Base-by-base conservation (phyloP, 1,284 basidiomycete species). In the Chalciporus piperatoides region DNA sequence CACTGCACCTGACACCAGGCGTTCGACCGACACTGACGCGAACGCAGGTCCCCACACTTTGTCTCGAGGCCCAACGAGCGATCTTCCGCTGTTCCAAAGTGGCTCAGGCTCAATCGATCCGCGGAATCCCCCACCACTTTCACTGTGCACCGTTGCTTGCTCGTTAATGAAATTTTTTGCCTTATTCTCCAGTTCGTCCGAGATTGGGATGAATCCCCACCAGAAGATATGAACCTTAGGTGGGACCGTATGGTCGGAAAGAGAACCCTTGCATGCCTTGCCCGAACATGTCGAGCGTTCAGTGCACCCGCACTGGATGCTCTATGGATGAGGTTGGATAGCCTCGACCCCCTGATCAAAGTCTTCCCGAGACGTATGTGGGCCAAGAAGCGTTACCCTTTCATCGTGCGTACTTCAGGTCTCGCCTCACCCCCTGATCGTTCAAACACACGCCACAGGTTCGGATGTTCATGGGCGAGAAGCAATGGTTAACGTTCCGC, bases 291-390 rank as follows among this genome's bases (percentile, higher is more conserved):
- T 28, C 61, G 54, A n/a, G 43, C 57, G 0, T 47, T 65, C 41
- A 56, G 53, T 23, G 49, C 23, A 15, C 56, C 54, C 1, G 55
- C 65, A 1, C 23, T 65, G 19, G 60, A 67, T 41, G 48, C 30
- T 0, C 53, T 66, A 5, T 65, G 63, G 63, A 56, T 52, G 56
- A 53, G 56, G 39, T 53, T 64, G 2, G 62, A 64, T 17, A 53
- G 39, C 24, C 54, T 66, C 30, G 62, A 59, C 49, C 62, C 62
- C 0, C 36, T 65, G 30, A 61, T 63, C n/a, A 59, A 49, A 12
- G 51, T 66, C 11, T 45, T 66, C 21, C 63, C 59, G 11, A 48
- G 27, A n/a, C 37, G 41, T 8, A 44, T 54, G 42, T 54, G 52
- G 48, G 36, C 24, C 11, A 46, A 46, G 25, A 52, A 30, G 17